A percentile compares a stretch with the other conserved stretches of the same genome.
Conservation (phyloP, 1,284 basidiomycete genomes). For the Xerocomus alliaceus region DNA sequence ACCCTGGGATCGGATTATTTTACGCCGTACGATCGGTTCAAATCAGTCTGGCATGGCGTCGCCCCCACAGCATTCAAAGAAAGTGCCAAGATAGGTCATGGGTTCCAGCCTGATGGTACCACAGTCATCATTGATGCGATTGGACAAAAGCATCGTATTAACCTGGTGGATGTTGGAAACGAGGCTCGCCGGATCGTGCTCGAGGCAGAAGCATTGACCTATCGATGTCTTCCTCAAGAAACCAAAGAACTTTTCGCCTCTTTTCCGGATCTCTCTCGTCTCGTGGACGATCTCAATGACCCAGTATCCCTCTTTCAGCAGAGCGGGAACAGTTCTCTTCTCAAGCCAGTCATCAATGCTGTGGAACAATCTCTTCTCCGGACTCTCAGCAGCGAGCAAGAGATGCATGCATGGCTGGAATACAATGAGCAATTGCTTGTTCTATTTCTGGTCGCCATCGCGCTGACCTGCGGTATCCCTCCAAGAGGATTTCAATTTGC, state of each 20-base stretch:
- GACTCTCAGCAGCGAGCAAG: neutral
- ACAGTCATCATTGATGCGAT: no score
- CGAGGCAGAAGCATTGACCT: no score
- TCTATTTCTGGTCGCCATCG: neutral
- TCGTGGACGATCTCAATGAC: no score
- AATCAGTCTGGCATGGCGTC: neutral
- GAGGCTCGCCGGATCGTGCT: no score
- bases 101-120: no score
- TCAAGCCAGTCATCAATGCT: neutral
- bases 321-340: no score
- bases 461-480: constrained; percentile 3
- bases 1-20: neutral
- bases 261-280: no score
- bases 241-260: no score
- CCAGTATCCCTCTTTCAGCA: neutral
- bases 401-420: neutral
- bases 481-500: constrained; percentile 4
- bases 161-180: no score
- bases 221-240: no score
- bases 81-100: neutral
- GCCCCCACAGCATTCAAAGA: constrained; percentile 1
- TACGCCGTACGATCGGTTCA: constrained; percentile 5
- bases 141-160: no score
- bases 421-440: neutral
- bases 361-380: no score